Base-by-base conservation (phyloP, 2,329 filamentous ascomycete species). In the Stenocarpella maydis region DNA sequence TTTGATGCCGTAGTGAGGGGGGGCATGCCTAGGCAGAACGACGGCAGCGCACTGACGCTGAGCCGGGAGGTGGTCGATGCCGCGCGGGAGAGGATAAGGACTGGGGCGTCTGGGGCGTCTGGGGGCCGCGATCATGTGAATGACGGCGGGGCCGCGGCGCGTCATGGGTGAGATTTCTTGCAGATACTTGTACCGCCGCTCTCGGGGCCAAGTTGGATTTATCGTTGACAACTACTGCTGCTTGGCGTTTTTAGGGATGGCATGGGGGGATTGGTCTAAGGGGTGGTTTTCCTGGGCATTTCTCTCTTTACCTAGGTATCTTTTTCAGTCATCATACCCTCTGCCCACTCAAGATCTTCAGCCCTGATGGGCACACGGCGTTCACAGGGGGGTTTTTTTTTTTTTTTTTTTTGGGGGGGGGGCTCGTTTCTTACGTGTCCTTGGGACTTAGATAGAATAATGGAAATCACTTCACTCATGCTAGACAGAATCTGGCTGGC, bases 11-110 rank as follows among this genome's bases (percentile, higher is more conserved):
- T 15, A 4, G 52, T 17, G 2, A 17, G 19, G 2, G 66, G 43
- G 45, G 17, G 45, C 15, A 65, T 69, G 67, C 67, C 67, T 2
- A 28, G 55, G 53, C 69, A 71, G 28, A 61, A 69, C 3, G 66
- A 66, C 14, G 69, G 60, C 3, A 65, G 61, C 7, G 66, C 66
- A 24, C 47, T 60, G 12, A 39, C 31, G 15, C 15, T 66, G 9
- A 28, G 54, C 37, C 66, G 61, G 2, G 69, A 65, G 28, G 53
- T 63, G 3, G 39, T 66, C 4, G 65, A 65, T 24, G 53, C 53
- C n/a, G 61, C 61, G 10, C 65, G 45, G 39, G 61, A 55, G 21
- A 54, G 54, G 50, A 65, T 65, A 28, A 31, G 53, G 5, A 69
- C 53, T 3, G 37, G 58, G 7, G 52, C 39, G 19, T 53, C 58